Evolutionary conservation across 768 basidiomycete genomes (phyloP).

Genomic region (Xerocomellus chrysenteron): DNA sequence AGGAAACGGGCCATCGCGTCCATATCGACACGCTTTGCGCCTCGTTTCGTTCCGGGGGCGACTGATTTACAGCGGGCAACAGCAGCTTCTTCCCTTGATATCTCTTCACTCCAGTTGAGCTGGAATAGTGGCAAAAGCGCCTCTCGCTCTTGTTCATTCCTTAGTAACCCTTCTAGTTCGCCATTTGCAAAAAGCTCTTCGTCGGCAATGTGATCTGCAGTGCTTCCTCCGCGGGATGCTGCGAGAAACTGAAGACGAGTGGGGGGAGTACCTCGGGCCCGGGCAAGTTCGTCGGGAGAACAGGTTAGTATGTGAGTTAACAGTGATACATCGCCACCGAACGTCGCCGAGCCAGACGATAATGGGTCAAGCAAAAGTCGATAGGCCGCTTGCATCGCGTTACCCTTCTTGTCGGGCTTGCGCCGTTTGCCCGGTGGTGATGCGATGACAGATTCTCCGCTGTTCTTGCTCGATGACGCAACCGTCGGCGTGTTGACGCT

Average conservation of each 20-base stretch:
- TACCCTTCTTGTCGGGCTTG: slow-evolving; percentile 24
- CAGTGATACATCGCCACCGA: slow-evolving; percentile 32
- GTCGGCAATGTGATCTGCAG: slow-evolving; percentile 51
- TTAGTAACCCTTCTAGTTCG: slow-evolving; percentile 62
- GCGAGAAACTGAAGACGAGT: slow-evolving; percentile 68
- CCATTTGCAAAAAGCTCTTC: slow-evolving; percentile 71
- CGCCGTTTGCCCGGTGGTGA: slow-evolving; percentile 30
- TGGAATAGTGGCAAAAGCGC: slow-evolving; percentile 38
- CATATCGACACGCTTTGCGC: slow-evolving; percentile 49
- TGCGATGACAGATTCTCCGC: background rate
- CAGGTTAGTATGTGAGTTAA: slow-evolving; percentile 58
- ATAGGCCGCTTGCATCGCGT: slow-evolving; percentile 45
- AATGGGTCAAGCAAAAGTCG: slow-evolving; percentile 61
- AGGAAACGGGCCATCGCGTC: slow-evolving; percentile 56
- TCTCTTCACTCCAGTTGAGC: slow-evolving; percentile 37
- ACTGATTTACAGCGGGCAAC: background rate
- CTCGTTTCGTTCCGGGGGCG: slow-evolving; percentile 28
- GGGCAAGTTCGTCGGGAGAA: slow-evolving; percentile 28
- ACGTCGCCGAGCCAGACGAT: slow-evolving; percentile 27
- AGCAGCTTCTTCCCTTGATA: slow-evolving; percentile 24
- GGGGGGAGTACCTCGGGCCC: slow-evolving; percentile 36
- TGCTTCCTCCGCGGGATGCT: slow-evolving; percentile 55
- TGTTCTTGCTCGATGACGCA: slow-evolving; percentile 8
- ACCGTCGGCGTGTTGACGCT: slow-evolving; percentile 1
- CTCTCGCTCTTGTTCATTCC: slow-evolving; percentile 52